Evolutionary conservation across 2,329 filamentous ascomycete genomes (phyloP).

Genomic region (Onygena corvina): DNA sequence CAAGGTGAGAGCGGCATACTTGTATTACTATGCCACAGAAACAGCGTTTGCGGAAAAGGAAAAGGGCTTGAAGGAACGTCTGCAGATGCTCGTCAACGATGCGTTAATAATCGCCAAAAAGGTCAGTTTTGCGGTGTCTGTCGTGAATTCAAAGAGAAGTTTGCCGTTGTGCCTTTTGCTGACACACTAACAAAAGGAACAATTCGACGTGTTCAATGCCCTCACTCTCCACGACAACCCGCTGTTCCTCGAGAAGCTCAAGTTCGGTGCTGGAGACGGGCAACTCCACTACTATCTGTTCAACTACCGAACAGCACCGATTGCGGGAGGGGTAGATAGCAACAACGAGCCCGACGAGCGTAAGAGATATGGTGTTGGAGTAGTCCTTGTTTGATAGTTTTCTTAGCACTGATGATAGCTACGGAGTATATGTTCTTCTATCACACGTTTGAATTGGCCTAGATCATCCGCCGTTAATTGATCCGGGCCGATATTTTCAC

Average conservation of each 20-base stretch:
- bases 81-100: slow-evolving; percentile 72
- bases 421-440: too few species aligned
- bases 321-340: slow-evolving; percentile 71
- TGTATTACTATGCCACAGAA: slow-evolving; percentile 93
- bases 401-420: background rate
- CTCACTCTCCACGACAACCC: slow-evolving; percentile 88
- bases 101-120: slow-evolving; percentile 78
- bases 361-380: slow-evolving; percentile 71
- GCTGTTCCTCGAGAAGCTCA: slow-evolving; percentile 83
- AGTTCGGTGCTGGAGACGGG: slow-evolving; percentile 88
- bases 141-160: background rate
- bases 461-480: background rate
- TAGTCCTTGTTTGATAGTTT: slow-evolving; percentile 59
- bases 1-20: slow-evolving; percentile 76
- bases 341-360: slow-evolving; percentile 66
- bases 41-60: slow-evolving; percentile 50
- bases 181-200: slow-evolving; percentile 37
- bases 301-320: slow-evolving; percentile 84
- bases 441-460: background rate
- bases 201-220: slow-evolving; percentile 95
- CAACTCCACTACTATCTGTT: slow-evolving; percentile 95
- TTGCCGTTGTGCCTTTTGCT: slow-evolving; percentile 8
- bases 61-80: slow-evolving; percentile 57
- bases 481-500: background rate
- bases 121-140: slow-evolving; percentile 28